Evolutionary conservation across 2,329 filamentous ascomycete species (phyloP).

Genomic region (Amesomyces nigricolor): DNA sequence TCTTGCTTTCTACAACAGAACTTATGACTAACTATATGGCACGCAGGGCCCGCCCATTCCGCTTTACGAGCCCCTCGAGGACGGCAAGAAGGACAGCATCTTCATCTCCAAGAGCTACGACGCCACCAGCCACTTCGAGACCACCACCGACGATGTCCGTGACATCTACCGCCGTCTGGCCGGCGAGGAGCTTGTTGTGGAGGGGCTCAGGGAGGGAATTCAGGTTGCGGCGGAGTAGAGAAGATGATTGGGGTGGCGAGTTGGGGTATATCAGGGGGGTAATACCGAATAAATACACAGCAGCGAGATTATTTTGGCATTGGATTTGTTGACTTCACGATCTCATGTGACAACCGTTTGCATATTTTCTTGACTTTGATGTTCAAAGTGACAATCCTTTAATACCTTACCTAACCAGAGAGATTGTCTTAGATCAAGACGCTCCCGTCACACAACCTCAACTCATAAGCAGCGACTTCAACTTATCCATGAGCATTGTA

Average conservation of each 20-base stretch:
- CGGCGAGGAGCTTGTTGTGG: constrained; percentile 80
- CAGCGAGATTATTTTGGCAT: neutral
- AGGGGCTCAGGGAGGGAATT: constrained; percentile 76
- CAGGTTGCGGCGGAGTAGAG: constrained; percentile 63
- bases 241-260: neutral
- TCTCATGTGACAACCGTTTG: neutral
- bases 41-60: constrained; percentile 79
- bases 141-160: constrained; percentile 80
- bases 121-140: constrained; percentile 96
- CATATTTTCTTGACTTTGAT: too few species aligned
- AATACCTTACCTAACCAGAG: too few species aligned
- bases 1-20: too few species aligned
- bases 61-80: constrained; percentile 83
- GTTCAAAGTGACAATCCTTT: too few species aligned
- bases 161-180: constrained; percentile 83
- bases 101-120: constrained; percentile 99
- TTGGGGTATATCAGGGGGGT: neutral
- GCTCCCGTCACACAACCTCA: neutral
- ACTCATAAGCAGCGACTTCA: neutral
- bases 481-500: neutral
- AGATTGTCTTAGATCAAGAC: too few species aligned
- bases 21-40: too few species aligned
- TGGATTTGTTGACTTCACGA: neutral
- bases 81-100: constrained; percentile 80
- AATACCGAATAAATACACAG: neutral